These are phyloP conservation scores for Fusarium hainanense DNA, from an alignment of 2,329 filamentous ascomycete species.

Conservation along the genomic window DNA sequence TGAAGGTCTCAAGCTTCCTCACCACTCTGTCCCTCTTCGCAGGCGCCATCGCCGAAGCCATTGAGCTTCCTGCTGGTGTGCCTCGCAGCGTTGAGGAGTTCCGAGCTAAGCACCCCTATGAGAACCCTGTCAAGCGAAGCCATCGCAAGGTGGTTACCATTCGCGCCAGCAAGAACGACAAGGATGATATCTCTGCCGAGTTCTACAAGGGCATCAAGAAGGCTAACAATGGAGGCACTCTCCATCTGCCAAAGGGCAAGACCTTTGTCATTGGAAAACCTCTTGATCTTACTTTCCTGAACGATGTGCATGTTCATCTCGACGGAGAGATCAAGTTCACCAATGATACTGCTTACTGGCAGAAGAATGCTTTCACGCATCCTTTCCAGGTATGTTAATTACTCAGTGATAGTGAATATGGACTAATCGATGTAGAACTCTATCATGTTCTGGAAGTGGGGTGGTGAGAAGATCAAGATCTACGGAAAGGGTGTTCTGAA, in stretches of 20 bases:
- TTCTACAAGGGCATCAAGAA: constrained; percentile 65
- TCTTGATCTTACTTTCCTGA: constrained; percentile 67
- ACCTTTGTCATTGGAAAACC: constrained; percentile 69
- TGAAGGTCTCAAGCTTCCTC: constrained; percentile 41
- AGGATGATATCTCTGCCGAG: constrained; percentile 66
- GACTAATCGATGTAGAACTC: constrained; percentile 50
- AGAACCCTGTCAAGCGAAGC: constrained; percentile 5
- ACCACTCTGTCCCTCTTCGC: constrained; percentile 33
- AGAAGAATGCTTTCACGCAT: constrained; percentile 54
- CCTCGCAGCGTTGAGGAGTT: constrained; percentile 40
- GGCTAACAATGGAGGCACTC: constrained; percentile 68
- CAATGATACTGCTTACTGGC: constrained; percentile 58
- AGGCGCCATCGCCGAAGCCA: constrained; percentile 28
- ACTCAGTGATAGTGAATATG: fast-evolving
- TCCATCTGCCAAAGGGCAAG: constrained; percentile 64
- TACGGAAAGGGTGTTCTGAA: constrained; percentile 61
- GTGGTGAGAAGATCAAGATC: constrained; percentile 69
- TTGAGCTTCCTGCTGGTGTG: constrained; percentile 42
- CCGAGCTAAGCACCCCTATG: constrained; percentile 30
- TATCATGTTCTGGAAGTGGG: constrained; percentile 73
- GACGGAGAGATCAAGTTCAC: constrained; percentile 67
- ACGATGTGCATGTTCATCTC: constrained; percentile 67
- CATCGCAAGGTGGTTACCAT: constrained; percentile 31
- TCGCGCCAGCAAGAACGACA: constrained; percentile 58
- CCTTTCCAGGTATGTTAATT: constrained; percentile 50